A percentile compares a stretch with the other conserved stretches of the same genome.
Conservation (phyloP, 1,139 yeast species). For the Diutina catenulata region DNA sequence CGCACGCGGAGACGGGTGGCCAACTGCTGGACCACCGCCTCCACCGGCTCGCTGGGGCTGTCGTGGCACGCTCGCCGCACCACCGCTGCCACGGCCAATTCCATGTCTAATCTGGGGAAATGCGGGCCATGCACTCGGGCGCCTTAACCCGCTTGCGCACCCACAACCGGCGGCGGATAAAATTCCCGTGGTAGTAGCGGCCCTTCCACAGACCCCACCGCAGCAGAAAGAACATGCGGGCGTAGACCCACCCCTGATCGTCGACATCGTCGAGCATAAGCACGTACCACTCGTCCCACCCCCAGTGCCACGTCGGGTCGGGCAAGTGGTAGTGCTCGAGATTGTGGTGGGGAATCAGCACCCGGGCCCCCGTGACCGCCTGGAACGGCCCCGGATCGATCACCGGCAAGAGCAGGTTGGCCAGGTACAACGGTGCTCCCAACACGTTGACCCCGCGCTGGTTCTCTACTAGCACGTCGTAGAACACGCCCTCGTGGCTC, state of each 20-base stretch:
- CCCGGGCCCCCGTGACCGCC: conserved; percentile 14
- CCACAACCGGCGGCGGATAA: conserved; percentile 55
- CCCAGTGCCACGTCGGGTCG: conserved; percentile 59
- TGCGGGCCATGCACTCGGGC: too few relatives aligned
- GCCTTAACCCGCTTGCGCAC: conserved; percentile 24
- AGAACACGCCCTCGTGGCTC: conserved; percentile 4
- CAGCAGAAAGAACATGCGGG: conserved; percentile 27
- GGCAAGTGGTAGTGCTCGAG: conserved; percentile 46
- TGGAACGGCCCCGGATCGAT: conserved; percentile 46
- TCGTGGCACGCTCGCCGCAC: too few relatives aligned
- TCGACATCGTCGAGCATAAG: conserved; percentile 63
- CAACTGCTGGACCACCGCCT: too few relatives aligned
- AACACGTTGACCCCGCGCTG: conserved; percentile 59
- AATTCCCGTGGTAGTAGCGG: conserved; percentile 38
- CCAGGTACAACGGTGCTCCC: conserved; percentile 52
- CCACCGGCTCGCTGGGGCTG: too few relatives aligned
- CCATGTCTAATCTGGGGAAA: too few relatives aligned
- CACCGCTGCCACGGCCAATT: too few relatives aligned
- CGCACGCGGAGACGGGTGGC: too few relatives aligned
- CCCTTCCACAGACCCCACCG: conserved; percentile 42
- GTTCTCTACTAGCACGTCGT: conserved; percentile 45
- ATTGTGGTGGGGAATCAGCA: conserved; percentile 17
- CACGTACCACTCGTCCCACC: conserved; percentile 63
- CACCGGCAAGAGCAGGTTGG: conserved; percentile 42
- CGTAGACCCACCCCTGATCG: conserved; percentile 70